Base-by-base conservation (phyloP, 192 early-diverging fungal genomes). In the Thoreauomyces humboldtii region DNA sequence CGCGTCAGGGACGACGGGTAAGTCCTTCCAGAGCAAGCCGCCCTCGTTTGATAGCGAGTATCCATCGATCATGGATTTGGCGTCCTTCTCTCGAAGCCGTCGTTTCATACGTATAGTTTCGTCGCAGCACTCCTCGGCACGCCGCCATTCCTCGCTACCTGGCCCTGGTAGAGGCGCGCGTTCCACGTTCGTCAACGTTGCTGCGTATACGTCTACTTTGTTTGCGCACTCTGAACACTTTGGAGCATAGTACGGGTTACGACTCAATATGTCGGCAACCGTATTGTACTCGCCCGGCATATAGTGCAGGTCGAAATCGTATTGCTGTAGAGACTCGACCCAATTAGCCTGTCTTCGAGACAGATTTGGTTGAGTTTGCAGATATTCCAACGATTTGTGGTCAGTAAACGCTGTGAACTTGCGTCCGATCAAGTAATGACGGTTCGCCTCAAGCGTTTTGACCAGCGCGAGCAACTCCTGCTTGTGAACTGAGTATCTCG, bases 341-440 rank as follows among this genome's bases (percentile, higher is more conserved):
- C 72, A 81, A 0, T 60, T 52, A 37, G 67, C 71, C 27, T 78
- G 78, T 2, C 77, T 44, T 7, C 63, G 50, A 17, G 60, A 72
- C 5, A 77, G 61, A n/a, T 62, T 31, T 1, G 14, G 48, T 1
- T 61, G 69, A 0, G 62, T 67, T 2, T 54, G 60, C 15, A 80
- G 76, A 17, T 75, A 76, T 15, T 68, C 56, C n/a, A 79, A 56
- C 43, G 77, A 77, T 19, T 66, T 62, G 36, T 82, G 81, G 46
- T 63, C 46, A 21, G 47, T 63, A 19, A 63, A 33, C n/a, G 45
- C 17, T 7, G 25, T 31, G 31, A 56, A 56, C 11, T 17, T 9
- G 2, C 35, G 55, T 2, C 22, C 14, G 2, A 14, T 22, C 24
- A 47, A 34, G 21, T 63, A 63, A 6, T 24, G 61, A 24, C 17